These are phyloP conservation scores for Pseudisothecium myosuroides DNA, from an alignment of 225 moss, liverwort and hornwort genomes.

Conservation along the genomic window DNA sequence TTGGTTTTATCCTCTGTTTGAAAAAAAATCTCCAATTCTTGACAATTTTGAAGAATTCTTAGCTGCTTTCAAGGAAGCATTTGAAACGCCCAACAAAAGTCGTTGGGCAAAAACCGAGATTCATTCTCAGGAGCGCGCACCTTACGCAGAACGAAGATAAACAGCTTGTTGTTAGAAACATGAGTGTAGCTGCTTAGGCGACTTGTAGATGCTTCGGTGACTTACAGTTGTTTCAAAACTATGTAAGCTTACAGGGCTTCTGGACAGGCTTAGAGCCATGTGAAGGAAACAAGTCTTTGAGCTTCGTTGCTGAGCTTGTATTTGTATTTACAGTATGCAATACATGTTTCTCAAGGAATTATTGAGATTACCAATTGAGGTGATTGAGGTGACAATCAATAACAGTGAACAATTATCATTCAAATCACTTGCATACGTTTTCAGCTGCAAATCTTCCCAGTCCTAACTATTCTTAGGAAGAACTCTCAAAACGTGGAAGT, in stretches of 20 bases:
- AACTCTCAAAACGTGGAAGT: not conserved
- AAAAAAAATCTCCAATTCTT: not conserved
- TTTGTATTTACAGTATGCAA: not conserved
- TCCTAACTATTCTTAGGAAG: not conserved
- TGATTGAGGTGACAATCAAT: not conserved
- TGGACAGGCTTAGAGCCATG: not conserved
- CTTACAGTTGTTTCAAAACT: not conserved
- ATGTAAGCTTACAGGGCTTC: not conserved
- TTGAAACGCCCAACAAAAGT: not conserved
- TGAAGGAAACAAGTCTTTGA: not conserved
- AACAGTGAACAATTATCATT: not conserved
- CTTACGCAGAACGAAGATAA: not conserved
- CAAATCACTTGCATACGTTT: not conserved
- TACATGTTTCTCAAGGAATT: not conserved
- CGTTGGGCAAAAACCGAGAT: not conserved
- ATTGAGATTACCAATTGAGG: not conserved
- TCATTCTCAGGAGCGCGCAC: accelerated
- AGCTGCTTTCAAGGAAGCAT: not conserved
- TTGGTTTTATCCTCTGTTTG: not conserved
- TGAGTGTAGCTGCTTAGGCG: not conserved
- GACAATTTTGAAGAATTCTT: not conserved
- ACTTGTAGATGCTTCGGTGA: not conserved
- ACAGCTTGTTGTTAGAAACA: not conserved
- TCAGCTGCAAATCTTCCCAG: not conserved
- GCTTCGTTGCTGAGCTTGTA: not conserved